Percentiles rank a stretch among this genome's conserved stretches.
Conservation (phyloP, 1,284 basidiomycete species). For the Ustilago cynodontis region DNA sequence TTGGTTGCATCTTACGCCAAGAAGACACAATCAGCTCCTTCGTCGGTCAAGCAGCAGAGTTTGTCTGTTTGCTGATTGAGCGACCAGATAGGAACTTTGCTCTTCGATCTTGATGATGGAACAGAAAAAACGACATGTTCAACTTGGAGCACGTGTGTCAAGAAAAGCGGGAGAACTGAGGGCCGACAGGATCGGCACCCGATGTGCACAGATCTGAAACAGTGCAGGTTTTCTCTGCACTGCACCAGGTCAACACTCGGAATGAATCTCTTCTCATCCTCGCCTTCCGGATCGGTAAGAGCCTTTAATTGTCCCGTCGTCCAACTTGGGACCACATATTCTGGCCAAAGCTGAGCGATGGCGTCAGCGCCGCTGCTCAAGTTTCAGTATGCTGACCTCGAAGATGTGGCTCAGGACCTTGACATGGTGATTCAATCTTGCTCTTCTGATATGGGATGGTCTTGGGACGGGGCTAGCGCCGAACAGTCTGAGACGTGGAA, state of each 20-base stretch:
- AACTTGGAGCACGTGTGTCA: not conserved
- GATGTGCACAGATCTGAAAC: not conserved
- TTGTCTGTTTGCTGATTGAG: slow-evolving; percentile 1
- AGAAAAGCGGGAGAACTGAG: not conserved
- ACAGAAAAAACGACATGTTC: not conserved
- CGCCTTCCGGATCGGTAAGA: not conserved
- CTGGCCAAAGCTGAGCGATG: slow-evolving; percentile 15
- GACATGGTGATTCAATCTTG: slow-evolving; percentile 47
- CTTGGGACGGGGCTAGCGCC: slow-evolving; percentile 25
- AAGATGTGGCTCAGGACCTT: slow-evolving; percentile 46
- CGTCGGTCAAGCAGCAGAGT: not conserved
- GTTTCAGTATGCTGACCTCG: slow-evolving; percentile 22
- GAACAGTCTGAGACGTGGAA: slow-evolving; percentile 10
- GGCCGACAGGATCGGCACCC: not conserved
- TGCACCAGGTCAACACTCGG: too few relatives aligned
- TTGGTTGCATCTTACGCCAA: not conserved
- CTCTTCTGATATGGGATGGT: slow-evolving; percentile 22
- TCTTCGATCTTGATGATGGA: not conserved
- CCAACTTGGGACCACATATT: not conserved
- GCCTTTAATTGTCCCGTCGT: not conserved
- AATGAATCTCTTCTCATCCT: not conserved
- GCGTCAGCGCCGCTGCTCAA: slow-evolving; percentile 19
- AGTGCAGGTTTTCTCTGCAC: slow-evolving; percentile 5
- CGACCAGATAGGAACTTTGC: not conserved
- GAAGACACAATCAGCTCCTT: not conserved